phyloP scores from a whole-genome alignment of 805 yeast genomes.

The Candida takata region DNA sequence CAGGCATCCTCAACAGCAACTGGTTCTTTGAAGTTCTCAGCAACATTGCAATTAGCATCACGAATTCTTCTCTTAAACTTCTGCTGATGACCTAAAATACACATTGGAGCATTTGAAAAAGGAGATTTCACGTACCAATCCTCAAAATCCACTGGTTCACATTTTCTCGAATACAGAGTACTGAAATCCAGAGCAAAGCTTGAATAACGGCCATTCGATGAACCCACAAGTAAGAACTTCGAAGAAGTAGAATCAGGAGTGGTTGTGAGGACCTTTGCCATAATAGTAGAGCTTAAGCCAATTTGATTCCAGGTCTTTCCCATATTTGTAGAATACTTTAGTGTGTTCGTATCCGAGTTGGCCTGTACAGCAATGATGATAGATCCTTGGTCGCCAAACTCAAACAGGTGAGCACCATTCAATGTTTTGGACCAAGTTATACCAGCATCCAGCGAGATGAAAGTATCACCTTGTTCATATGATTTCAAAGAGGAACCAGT shows the following conservation, averaged over 20 bases:
- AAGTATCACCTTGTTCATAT: slow-evolving; percentile 38
- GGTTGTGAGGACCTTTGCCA: slow-evolving; percentile 41
- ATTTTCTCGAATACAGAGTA: slow-evolving; percentile 40
- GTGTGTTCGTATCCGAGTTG: slow-evolving; percentile 27
- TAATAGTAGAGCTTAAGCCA: slow-evolving; percentile 37
- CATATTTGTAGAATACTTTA: slow-evolving; percentile 60
- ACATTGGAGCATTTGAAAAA: slow-evolving; percentile 28
- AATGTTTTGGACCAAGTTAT: slow-evolving; percentile 55
- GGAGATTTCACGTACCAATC: slow-evolving; percentile 46
- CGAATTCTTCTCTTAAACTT: slow-evolving; percentile 57
- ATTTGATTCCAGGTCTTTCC: slow-evolving; percentile 58
- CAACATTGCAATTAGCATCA: slow-evolving; percentile 50
- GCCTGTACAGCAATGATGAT: slow-evolving; percentile 55
- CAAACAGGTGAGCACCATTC: slow-evolving; percentile 44
- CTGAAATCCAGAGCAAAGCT: slow-evolving; percentile 45
- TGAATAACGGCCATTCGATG: slow-evolving; percentile 15
- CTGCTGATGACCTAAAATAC: slow-evolving; percentile 66
- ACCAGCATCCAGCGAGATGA: slow-evolving; percentile 72
- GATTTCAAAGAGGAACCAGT: slow-evolving; percentile 22
- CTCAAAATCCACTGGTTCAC: slow-evolving; percentile 50
- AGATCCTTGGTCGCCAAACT: slow-evolving; percentile 77
- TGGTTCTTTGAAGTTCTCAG: slow-evolving; percentile 30
- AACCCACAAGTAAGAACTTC: slow-evolving; percentile 47
- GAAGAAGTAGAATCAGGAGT: slow-evolving; percentile 66
- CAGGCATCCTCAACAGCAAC: slow-evolving; percentile 46